Conservation (phyloP, 345 rosid species). For the Moricandia arvensis region DNA sequence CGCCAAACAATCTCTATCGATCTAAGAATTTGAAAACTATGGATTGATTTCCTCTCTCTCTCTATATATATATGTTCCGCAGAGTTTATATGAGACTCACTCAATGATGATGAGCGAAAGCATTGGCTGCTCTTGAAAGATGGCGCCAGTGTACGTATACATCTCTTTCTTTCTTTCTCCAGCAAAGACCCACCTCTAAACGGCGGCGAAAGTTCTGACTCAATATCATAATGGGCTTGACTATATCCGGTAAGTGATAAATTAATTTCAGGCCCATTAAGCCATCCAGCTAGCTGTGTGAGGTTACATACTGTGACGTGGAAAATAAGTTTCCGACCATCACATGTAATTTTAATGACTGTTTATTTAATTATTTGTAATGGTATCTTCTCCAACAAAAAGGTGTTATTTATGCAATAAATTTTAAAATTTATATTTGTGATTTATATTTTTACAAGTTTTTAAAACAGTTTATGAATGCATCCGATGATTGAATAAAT, state of each 20-base stretch:
- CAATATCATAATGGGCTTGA: background rate
- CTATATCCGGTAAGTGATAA: background rate
- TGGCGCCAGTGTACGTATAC: constrained; percentile 31
- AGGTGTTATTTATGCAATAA: no score
- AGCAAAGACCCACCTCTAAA: background rate
- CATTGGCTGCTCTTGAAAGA: constrained; percentile 19
- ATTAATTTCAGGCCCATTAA: constrained; percentile 3
- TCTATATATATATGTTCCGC: no score
- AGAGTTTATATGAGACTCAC: background rate
- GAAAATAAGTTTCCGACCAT: background rate
- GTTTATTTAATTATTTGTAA: no score
- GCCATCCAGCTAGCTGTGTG: background rate
- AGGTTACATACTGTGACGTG: background rate
- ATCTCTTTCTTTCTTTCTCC: background rate
- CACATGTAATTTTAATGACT: no score
- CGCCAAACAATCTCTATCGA: no score
- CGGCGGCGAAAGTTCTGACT: background rate
- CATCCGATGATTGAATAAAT: no score
- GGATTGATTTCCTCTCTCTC: no score
- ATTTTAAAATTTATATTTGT: no score
- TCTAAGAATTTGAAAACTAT: no score
- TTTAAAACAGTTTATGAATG: no score
- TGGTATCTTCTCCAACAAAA: no score
- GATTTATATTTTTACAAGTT: no score
- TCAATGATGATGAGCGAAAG: background rate